These are phyloP conservation scores for Tricholoma furcatifolium DNA, from an alignment of 768 basidiomycete genomes.

Conservation along the genomic window DNA sequence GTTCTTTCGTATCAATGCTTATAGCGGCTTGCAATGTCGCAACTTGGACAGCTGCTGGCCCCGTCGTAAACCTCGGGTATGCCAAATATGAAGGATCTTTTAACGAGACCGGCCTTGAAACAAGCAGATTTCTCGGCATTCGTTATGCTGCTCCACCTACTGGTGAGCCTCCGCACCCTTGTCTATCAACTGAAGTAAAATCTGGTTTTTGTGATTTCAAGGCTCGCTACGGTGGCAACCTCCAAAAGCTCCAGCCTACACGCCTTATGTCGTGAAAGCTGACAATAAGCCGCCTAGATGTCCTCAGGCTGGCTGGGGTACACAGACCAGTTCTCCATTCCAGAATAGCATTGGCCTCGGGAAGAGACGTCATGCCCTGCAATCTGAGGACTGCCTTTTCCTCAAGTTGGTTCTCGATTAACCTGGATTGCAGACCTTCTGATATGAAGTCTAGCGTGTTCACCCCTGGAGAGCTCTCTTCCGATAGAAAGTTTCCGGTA, in stretches of 20 bases:
- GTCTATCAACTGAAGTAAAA: not conserved
- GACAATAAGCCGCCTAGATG: not conserved
- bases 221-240: conserved; percentile 22
- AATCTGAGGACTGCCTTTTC: conserved; percentile 31
- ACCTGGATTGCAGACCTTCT: too few relatives aligned
- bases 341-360: not conserved
- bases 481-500: conserved; percentile 9
- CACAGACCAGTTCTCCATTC: not conserved
- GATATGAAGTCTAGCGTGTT: not conserved
- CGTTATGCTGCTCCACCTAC: conserved; percentile 37
- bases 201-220: not conserved
- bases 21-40: too few relatives aligned
- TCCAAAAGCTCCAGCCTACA: conserved; percentile 9
- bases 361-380: not conserved
- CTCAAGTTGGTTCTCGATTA: conserved; percentile 22
- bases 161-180: not conserved
- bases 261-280: not conserved
- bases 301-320: conserved; percentile 1
- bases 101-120: conserved; percentile 12
- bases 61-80: conserved; percentile 24
- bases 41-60: too few relatives aligned
- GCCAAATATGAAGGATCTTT: conserved; percentile 25
- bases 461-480: not conserved
- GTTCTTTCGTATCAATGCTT: too few relatives aligned
- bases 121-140: conserved; percentile 26